Base-by-base conservation (phyloP, 1,139 yeast genomes). In the Pneumocystis jirovecii region DNA sequence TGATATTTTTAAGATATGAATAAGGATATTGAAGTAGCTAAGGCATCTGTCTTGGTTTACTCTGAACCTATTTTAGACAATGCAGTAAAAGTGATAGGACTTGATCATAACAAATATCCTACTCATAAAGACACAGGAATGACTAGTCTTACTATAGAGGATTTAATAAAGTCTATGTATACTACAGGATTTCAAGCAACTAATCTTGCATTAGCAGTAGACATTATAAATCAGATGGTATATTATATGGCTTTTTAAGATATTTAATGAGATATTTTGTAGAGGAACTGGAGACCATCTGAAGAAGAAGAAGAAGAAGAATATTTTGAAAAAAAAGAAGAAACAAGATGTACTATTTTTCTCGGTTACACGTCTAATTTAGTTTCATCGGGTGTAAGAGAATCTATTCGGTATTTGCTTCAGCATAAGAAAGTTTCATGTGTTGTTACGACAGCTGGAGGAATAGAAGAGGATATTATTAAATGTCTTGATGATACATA, bases 161-260 rank as follows among this genome's bases (percentile, higher is more conserved):
- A 89, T 72, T 79, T 93, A 70, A 82, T 93, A 70, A 80, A 79
- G 50, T 83, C 95, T 59, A 93, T 95, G 98, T 83, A 80, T 71
- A 85, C 84, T 62, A 93, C 93, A 97, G 99, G 99, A n/a, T 95
- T 93, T 80, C 99, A 93, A 77, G 98, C 96, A 5, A 83, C 91
- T 25, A 82, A 95, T 1, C 81, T 93, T 61, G 85, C 90, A 39
- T 80, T 84, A 71, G 97, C 97, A 1, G 90, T 97, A 74, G 95
- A 89, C 37, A 88, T 93, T 70, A 89, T 93, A 68, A 83, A 91
- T 73, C 84, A 87, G 65, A 95, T 93, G 99, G 83, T 64, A 65
- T 15, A 63, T 60, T 35, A 17, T 61, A 39, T 39, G 34, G 5
- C 5, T 34, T 25, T 15, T 25, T 44, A 21, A 17, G 19, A 12